phyloP scores from a whole-genome alignment of 2,329 filamentous ascomycete species.

The Aureobasidium sp. region DNA sequence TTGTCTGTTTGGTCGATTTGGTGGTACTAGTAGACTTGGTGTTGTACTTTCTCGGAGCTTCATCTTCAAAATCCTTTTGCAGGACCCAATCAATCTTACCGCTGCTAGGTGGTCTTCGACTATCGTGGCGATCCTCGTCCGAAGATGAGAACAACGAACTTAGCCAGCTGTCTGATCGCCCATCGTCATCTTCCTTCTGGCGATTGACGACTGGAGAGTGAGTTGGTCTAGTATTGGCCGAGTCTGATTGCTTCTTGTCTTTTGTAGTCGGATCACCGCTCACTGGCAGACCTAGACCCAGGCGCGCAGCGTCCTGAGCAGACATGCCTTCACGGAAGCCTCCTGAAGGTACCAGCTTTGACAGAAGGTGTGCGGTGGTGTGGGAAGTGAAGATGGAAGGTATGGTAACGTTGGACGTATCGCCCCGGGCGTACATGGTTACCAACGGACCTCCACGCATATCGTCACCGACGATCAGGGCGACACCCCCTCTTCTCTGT shows the following conservation, averaged over 20 bases:
- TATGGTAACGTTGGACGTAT: conserved; percentile 91
- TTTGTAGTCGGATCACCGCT: conserved; percentile 18
- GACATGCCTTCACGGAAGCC: conserved; percentile 55
- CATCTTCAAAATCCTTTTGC: conserved; percentile 57
- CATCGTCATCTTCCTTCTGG: conserved; percentile 12
- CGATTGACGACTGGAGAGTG: background rate
- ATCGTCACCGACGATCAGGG: conserved; percentile 90
- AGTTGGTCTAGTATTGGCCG: conserved; percentile 11
- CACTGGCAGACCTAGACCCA: conserved; percentile 33
- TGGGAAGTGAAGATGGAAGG: conserved; percentile 91
- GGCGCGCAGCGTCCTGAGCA: conserved; percentile 52
- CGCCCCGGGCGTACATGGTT: conserved; percentile 96
- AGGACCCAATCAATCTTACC: conserved; percentile 68
- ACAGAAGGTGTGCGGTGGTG: conserved; percentile 87
- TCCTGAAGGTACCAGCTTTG: conserved; percentile 71
- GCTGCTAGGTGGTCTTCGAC: conserved; percentile 62
- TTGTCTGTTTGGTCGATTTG: conserved; percentile 22
- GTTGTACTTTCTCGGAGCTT: conserved; percentile 24
- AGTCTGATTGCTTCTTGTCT: conserved; percentile 21
- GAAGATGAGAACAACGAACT: conserved; percentile 33
- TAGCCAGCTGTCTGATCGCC: conserved; percentile 34
- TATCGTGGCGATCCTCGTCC: conserved; percentile 31
- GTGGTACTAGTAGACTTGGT: conserved; percentile 17
- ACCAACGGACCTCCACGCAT: conserved; percentile 81
- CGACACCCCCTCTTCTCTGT: conserved; percentile 80